phyloP scores from a whole-genome alignment of 257 asterid genomes.

The Solanum dulcamara region DNA sequence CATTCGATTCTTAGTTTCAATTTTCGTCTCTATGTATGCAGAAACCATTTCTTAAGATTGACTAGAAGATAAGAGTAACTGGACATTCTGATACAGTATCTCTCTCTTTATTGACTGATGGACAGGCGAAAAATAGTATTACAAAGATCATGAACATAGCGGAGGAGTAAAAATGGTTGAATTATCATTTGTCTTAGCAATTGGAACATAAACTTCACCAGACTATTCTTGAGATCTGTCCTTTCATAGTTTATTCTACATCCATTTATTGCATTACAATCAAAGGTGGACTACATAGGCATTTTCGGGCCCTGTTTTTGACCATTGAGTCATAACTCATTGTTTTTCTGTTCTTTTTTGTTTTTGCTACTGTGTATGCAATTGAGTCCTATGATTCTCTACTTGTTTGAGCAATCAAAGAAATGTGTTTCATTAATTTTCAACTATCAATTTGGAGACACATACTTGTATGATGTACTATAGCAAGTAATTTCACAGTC shows the following conservation, averaged over 20 bases:
- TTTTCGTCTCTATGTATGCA: not conserved
- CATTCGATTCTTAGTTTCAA: not conserved
- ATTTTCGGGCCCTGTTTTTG: not conserved
- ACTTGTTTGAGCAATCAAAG: not conserved
- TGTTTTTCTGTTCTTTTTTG: not conserved
- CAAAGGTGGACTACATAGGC: not conserved
- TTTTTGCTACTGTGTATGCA: not conserved
- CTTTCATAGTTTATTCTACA: not conserved
- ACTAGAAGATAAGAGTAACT: not conserved
- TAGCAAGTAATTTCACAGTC: not conserved
- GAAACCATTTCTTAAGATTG: not conserved
- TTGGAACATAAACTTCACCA: not conserved
- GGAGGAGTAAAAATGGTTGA: not conserved
- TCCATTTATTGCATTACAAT: not conserved
- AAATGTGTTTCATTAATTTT: not conserved
- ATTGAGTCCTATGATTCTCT: not conserved
- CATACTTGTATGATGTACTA: not conserved
- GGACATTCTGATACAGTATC: not conserved
- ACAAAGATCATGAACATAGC: not conserved
- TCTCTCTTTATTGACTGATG: not conserved
- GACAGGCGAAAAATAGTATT: not conserved
- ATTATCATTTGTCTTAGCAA: not conserved
- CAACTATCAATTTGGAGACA: not conserved
- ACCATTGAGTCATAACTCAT: not conserved
- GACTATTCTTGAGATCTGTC: not conserved